Base-by-base conservation (phyloP, 2,329 filamentous ascomycete species). In the Elsinoe australis region DNA sequence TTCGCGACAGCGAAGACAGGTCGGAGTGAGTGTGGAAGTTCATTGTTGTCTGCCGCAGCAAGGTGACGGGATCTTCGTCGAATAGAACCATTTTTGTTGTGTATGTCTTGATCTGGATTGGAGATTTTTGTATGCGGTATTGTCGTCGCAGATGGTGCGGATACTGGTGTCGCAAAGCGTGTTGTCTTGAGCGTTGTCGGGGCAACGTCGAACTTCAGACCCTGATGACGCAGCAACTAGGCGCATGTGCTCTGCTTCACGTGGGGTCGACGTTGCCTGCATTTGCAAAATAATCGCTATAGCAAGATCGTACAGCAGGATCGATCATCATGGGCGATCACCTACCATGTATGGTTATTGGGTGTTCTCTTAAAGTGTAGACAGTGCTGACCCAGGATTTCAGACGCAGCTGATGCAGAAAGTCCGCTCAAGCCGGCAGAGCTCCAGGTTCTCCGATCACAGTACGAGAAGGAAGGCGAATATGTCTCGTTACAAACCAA, bases 401-500 rank as follows among this genome's bases (percentile, higher is more conserved):
- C 70, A 96, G 92, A 96, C 75, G 92, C 92, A 62, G 88, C 94
- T 58, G 92, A 98, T 71, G 92, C 92, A 60, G 92, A 98, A 74
- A 95, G 87, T 64, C 86, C 92, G 57, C 78, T 98, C 54, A 94
- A 92, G 70, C 80, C 87, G 49, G 85, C 87, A 44, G 92, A 98
- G 69, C 83, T 98, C 52, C 82, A 89, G 66, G 92, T 96, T 54
- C 77, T 98, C 47, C 86, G 90, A 55, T 76, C 86, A 52, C 92
- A 98, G 67, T 98, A 92, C 66, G 90, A 96, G 65, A 95, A 95
- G 65, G 92, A 98, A 71, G 92, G 90, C 57, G 87, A 94, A 61
- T 94, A 94, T 73, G 90, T 95, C 52, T 89, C 90, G 52, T 79
- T 98, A 32, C 92, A 98, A 69, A 98, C 92, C 53, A 96, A 96